phyloP scores from a whole-genome alignment of 1,139 yeast species.

The Nakaseomyces bracarensis region DNA sequence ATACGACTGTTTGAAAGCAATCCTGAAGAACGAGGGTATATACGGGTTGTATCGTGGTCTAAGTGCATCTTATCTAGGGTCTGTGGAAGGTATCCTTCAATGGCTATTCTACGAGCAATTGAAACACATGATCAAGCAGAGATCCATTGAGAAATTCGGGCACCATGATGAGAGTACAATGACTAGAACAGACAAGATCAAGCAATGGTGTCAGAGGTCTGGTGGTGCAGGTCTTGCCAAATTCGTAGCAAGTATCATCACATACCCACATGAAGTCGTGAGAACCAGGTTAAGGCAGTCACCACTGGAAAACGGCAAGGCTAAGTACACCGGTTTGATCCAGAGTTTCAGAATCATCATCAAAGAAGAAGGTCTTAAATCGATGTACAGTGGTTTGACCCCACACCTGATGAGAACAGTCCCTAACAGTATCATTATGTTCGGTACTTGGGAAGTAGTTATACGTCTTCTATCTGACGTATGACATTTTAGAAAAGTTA shows the following conservation, averaged over 20 bases:
- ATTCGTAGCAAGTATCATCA: slow-evolving; percentile 80
- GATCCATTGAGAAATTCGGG: slow-evolving; percentile 40
- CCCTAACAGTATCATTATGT: slow-evolving; percentile 96
- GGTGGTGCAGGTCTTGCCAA: slow-evolving; percentile 98
- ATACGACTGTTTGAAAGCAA: slow-evolving; percentile 70
- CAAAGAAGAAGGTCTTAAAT: slow-evolving; percentile 84
- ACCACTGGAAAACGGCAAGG: slow-evolving; percentile 70
- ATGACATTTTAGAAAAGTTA: not conserved
- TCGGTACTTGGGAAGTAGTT: slow-evolving; percentile 97
- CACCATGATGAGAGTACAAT: slow-evolving; percentile 37
- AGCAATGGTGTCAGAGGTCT: slow-evolving; percentile 92
- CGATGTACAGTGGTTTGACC: slow-evolving; percentile 96
- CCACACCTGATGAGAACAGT: slow-evolving; percentile 95
- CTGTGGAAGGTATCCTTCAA: slow-evolving; percentile 85
- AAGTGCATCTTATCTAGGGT: slow-evolving; percentile 91
- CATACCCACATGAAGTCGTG: slow-evolving; percentile 97
- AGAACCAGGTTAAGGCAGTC: slow-evolving; percentile 95
- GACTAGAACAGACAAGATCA: slow-evolving; percentile 54
- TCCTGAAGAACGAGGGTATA: slow-evolving; percentile 69
- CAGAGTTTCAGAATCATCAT: slow-evolving; percentile 78
- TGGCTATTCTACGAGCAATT: slow-evolving; percentile 97
- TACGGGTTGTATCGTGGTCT: slow-evolving; percentile 77
- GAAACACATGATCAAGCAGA: slow-evolving; percentile 59
- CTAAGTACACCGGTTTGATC: slow-evolving; percentile 80
- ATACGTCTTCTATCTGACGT: slow-evolving; percentile 51